Percentiles rank a stretch among this genome's conserved stretches.
Conservation (phyloP, 2,329 filamentous ascomycete species). For the Aplosporella prunicola region DNA sequence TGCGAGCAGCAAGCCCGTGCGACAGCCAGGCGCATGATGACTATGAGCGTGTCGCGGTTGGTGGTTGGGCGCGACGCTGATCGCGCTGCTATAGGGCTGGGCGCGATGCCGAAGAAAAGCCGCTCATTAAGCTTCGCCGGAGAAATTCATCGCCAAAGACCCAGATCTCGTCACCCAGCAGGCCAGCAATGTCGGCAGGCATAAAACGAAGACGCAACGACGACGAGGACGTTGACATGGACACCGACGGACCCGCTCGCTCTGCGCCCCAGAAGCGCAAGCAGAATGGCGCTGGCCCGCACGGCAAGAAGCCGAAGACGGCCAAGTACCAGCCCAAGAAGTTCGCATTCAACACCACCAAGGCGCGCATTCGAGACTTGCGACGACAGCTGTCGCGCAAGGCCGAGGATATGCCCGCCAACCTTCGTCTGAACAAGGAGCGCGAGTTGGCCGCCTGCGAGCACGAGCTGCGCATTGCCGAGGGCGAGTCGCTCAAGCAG, state of each 20-base stretch:
- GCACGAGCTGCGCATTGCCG: slow-evolving; percentile 50
- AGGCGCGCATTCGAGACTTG: slow-evolving; percentile 62
- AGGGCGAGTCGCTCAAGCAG: slow-evolving; percentile 52
- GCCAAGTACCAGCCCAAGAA: slow-evolving; percentile 9
- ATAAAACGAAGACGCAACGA: too few relatives aligned
- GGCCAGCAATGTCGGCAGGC: background rate
- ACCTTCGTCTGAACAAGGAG: slow-evolving; percentile 59
- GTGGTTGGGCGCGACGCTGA: too few relatives aligned
- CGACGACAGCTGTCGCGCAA: slow-evolving; percentile 54
- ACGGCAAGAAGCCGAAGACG: slow-evolving; percentile 14
- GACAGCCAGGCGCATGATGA: too few relatives aligned
- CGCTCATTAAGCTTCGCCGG: too few relatives aligned
- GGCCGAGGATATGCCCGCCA: slow-evolving; percentile 53
- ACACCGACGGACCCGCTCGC: background rate
- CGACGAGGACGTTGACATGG: too few relatives aligned
- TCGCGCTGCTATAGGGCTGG: too few relatives aligned
- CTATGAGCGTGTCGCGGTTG: too few relatives aligned
- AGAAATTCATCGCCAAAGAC: background rate
- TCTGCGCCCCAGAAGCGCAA: slow-evolving; percentile 4
- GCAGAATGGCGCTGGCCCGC: slow-evolving; percentile 1
- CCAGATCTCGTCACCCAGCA: background rate
- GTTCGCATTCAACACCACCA: slow-evolving; percentile 48
- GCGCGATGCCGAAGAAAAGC: too few relatives aligned
- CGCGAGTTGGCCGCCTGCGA: slow-evolving; percentile 60
- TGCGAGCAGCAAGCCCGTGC: too few relatives aligned